Percentiles rank a stretch among this genome's conserved stretches.
These are phyloP conservation scores for Phalaenopsis aphrodite DNA, from an alignment of 106 monocot species.

Conservation along the genomic window DNA sequence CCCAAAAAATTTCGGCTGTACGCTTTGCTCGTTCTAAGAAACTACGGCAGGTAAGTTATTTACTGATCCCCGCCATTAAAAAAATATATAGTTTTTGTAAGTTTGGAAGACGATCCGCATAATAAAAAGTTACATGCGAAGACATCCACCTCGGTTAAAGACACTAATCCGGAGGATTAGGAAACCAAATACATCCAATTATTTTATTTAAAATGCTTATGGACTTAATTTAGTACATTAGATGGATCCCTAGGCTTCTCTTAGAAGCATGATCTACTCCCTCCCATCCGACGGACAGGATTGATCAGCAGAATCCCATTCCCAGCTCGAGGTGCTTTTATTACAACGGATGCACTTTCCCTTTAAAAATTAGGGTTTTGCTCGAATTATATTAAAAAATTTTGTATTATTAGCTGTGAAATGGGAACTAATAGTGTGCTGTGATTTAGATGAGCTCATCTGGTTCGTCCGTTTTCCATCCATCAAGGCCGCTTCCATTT, in stretches of 20 bases:
- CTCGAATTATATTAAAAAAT: neutral
- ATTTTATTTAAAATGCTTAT: neutral
- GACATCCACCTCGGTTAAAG: neutral
- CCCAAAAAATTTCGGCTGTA: neutral
- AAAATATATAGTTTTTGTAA: neutral
- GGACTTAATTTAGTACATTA: neutral
- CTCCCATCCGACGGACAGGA: neutral
- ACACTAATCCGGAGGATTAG: neutral
- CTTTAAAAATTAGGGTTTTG: neutral
- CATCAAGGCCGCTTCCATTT: neutral
- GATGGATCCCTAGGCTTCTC: neutral
- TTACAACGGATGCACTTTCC: too few species aligned
- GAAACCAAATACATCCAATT: neutral
- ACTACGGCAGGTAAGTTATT: neutral
- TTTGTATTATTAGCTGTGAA: too few species aligned
- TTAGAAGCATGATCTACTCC: neutral
- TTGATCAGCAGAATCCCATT: too few species aligned
- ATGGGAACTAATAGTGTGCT: neutral
- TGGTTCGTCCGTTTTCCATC: neutral
- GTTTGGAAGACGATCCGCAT: neutral
- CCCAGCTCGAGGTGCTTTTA: too few species aligned
- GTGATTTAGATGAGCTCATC: neutral
- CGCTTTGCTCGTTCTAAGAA: neutral
- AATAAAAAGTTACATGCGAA: neutral
- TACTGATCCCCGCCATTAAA: neutral